Conservation (phyloP, 192 early-diverging fungal genomes). For the Phycomyces nitens region DNA sequence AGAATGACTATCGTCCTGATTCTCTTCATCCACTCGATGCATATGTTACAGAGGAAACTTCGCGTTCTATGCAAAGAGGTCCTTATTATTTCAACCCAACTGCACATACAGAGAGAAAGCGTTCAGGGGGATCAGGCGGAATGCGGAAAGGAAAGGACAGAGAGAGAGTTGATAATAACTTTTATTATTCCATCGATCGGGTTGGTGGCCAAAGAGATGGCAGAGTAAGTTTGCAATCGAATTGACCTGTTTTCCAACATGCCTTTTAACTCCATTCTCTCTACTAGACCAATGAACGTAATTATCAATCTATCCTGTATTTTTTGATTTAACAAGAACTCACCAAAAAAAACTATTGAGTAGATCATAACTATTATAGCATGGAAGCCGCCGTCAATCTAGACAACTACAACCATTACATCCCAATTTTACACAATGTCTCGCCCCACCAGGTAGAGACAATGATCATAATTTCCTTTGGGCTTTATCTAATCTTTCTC, state of each 20-base stretch:
- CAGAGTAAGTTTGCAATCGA: background rate
- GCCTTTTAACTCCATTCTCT: too few relatives aligned
- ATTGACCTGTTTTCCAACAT: background rate
- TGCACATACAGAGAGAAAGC: slow-evolving; percentile 17
- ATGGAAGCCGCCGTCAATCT: slow-evolving; percentile 49
- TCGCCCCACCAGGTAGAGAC: slow-evolving; percentile 13
- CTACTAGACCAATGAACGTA: too few relatives aligned
- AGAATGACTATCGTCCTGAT: background rate
- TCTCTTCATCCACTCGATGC: background rate
- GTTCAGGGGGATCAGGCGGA: slow-evolving; percentile 4
- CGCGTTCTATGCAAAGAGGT: slow-evolving; percentile 12
- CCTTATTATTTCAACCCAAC: slow-evolving; percentile 7
- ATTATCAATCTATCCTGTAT: too few relatives aligned
- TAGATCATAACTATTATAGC: slow-evolving; percentile 39
- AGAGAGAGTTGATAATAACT: background rate
- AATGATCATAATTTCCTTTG: too few relatives aligned
- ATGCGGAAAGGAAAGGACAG: slow-evolving; percentile 8
- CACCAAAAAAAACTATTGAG: too few relatives aligned
- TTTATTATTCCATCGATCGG: background rate
- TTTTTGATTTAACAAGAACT: too few relatives aligned
- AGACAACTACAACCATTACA: slow-evolving; percentile 22
- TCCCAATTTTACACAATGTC: background rate
- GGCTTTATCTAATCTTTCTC: too few relatives aligned
- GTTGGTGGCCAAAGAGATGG: background rate
- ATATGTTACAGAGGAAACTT: background rate